Evolutionary conservation across 345 rosid species (phyloP).

Genomic region (thale cress (Arabidopsis thaliana)): TAIR10.1 NC_003070.9:26649001-26649500

Average conservation of each 20-base stretch:
- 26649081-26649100: not conserved
- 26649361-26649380: not conserved
- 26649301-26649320: constrained; percentile 11
- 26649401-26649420: not conserved
- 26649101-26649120: not conserved
- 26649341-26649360: not conserved
- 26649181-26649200: constrained; percentile 31
- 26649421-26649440: constrained; percentile 9
- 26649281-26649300: constrained; percentile 35
- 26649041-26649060: not conserved
- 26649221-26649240: constrained; percentile 31
- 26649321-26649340: constrained; percentile 23
- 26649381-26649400: not conserved
- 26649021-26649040: not conserved
- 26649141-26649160: constrained; percentile 34
- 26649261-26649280: constrained; percentile 27
- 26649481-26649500: constrained; percentile 41
- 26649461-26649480: not conserved
- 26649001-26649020: not conserved
- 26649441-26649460: not conserved
- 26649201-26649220: constrained; percentile 13
- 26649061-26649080: not conserved
- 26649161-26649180: constrained; percentile 33
- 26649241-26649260: constrained; percentile 17
- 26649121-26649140: not conserved